These are phyloP conservation scores for Polyporus arcularius DNA, from an alignment of 768 basidiomycete genomes.

Conservation along the genomic window DNA sequence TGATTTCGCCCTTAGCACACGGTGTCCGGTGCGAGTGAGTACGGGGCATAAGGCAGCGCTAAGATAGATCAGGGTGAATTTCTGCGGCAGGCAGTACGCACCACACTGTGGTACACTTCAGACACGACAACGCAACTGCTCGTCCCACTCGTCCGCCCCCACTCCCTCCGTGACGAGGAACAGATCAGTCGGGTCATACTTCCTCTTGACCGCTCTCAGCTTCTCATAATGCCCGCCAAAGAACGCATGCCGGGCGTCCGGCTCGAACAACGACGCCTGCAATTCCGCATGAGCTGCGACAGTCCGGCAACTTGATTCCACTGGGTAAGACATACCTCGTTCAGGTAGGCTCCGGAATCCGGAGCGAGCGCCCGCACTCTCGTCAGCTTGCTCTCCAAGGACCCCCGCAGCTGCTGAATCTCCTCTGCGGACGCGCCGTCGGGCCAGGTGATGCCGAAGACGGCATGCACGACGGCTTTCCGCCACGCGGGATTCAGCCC, in stretches of 20 bases:
- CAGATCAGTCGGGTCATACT: slow-evolving; percentile 45
- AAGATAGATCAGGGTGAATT: too few species aligned
- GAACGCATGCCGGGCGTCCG: slow-evolving; percentile 42
- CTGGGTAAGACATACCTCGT: slow-evolving; percentile 38
- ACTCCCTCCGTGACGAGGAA: slow-evolving; percentile 51
- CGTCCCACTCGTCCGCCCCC: slow-evolving; percentile 52
- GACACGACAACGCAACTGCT: slow-evolving; percentile 23
- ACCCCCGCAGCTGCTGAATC: slow-evolving; percentile 18
- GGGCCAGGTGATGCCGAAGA: slow-evolving; percentile 21
- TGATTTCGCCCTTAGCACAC: too few species aligned
- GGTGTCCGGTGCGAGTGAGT: too few species aligned
- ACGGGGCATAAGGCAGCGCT: too few species aligned
- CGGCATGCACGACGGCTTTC: slow-evolving; percentile 37
- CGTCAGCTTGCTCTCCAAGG: slow-evolving; percentile 16
- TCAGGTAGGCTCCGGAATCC: slow-evolving; percentile 43
- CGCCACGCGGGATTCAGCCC: slow-evolving; percentile 56
- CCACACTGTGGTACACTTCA: background rate
- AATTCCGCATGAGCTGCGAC: too few species aligned
- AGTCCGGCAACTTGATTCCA: too few species aligned
- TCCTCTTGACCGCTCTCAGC: slow-evolving; percentile 43
- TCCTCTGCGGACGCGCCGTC: slow-evolving; percentile 20
- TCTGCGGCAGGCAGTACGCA: too few species aligned
- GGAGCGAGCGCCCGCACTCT: slow-evolving; percentile 34
- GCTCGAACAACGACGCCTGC: slow-evolving; percentile 27
- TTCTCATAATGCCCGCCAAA: slow-evolving; percentile 47